Percentiles rank a stretch among this genome's conserved stretches.
phyloP scores from a whole-genome alignment of 2,329 filamentous ascomycete genomes.

The Colletotrichum abscissum region DNA sequence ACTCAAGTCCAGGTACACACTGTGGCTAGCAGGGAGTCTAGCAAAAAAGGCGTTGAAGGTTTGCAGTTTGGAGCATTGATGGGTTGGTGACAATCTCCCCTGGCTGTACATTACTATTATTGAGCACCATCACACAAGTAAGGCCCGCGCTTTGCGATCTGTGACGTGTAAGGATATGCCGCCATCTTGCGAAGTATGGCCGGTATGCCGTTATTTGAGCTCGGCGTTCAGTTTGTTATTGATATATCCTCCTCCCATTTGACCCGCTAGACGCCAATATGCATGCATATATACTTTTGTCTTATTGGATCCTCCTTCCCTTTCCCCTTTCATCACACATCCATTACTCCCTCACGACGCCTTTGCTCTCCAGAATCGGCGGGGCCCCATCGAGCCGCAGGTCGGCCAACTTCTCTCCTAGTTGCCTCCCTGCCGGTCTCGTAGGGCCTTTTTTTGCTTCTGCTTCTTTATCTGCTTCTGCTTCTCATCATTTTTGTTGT shows the following conservation, averaged over 20 bases:
- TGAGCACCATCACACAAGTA: neutral
- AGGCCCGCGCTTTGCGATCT: slow-evolving; percentile 4
- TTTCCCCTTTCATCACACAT: neutral
- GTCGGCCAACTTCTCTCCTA: slow-evolving; percentile 21
- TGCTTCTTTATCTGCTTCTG: slow-evolving; percentile 34
- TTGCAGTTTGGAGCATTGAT: neutral
- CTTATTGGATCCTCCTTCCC: neutral
- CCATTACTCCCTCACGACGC: neutral
- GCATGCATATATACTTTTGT: neutral
- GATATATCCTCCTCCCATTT: neutral
- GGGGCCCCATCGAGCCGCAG: slow-evolving; percentile 13
- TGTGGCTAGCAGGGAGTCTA: neutral
- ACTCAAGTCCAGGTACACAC: neutral
- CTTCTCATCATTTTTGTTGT: slow-evolving; percentile 15
- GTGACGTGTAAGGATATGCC: neutral
- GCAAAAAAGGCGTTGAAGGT: neutral
- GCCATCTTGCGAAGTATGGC: neutral
- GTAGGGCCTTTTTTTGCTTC: slow-evolving; percentile 26
- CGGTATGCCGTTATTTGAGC: neutral
- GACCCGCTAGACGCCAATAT: slow-evolving; percentile 26
- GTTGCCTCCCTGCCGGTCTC: slow-evolving; percentile 25
- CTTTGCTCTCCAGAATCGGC: neutral
- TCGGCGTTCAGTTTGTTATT: neutral
- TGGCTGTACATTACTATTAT: slow-evolving; percentile 25
- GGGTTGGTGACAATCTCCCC: slow-evolving; percentile 17